Evolutionary conservation across 2,329 filamentous ascomycete genomes (phyloP), one percentile per base, ranked within the genome.

Genomic region (Paracamarosporium sp.): DNA sequence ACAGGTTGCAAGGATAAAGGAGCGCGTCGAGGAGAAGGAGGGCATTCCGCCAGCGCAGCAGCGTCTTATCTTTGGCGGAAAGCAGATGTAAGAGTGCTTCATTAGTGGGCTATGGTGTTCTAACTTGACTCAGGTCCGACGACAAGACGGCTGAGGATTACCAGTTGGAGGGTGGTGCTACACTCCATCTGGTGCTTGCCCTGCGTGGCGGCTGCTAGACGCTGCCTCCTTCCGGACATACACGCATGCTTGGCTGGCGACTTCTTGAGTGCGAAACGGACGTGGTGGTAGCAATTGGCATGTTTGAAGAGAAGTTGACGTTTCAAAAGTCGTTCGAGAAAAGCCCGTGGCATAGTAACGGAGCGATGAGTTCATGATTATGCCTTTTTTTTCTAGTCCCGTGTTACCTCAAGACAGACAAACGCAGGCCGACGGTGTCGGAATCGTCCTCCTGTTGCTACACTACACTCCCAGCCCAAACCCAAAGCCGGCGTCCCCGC

Each of bases 1-100:
- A 3, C 65, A 96, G 93, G 91, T 98, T 68, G 89, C 90, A 38
- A 89, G 93, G 78, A 98, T 99, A 85, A 99, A 99, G 85, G 95
- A 98, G 81, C 93, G 94, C 72, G 95, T 99, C 55, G 95, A 99
- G 80, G 95, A 99, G 83, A 98, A 98, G 81, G 95, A 98, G 77
- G 95, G 95, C 56, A 99, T 99, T 70, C 94, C 95, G 41, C 95
- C 95, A 1, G 93, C 95, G 17, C 95, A 99, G 81, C 95, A 99
- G 80, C 89, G 95, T 57, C 83, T 99, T 65, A 99, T 99, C 73
- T 97, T 90, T 75, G 93, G 94, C 53, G 95, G 95, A 72, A 99
- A 99, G 83, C 95, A 99, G 78, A 97, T 99, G 95, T 97, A 70
- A 51, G 78, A 61, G 83, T 15, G 30, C 17, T 46, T 12, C 4